Evolutionary conservation across 129 eudicot genomes (phyloP).

Genomic region (Flaveria brownii): DNA sequence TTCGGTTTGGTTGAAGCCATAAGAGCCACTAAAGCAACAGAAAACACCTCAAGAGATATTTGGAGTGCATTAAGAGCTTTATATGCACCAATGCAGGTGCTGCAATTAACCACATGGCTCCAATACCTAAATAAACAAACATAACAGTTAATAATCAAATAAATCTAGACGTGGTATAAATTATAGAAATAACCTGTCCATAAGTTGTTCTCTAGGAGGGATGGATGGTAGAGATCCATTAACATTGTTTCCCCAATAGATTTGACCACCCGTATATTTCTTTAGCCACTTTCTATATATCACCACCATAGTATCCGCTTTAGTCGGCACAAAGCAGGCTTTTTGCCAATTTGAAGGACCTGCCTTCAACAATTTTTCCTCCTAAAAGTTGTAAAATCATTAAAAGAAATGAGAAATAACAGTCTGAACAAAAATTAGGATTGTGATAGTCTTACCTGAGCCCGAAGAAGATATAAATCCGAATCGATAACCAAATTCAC

Average conservation of each 20-base stretch:
- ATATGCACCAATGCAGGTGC: neutral
- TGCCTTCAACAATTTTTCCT: neutral
- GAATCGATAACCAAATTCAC: conserved; percentile 1
- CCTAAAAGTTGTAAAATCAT: neutral
- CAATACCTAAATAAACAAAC: neutral
- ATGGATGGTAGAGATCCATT: neutral
- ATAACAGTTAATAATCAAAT: neutral
- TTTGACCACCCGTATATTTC: neutral
- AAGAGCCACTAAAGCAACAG: neutral
- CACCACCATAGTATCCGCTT: neutral
- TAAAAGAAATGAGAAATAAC: neutral
- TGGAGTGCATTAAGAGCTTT: neutral
- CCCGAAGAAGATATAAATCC: neutral
- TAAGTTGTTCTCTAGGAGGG: neutral
- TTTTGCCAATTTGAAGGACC: conserved; percentile 7
- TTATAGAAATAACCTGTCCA: neutral
- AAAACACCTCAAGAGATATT: neutral
- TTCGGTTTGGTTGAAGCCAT: neutral
- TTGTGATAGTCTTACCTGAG: neutral
- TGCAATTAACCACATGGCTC: neutral
- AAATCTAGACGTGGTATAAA: neutral
- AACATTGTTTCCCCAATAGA: neutral
- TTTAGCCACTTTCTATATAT: neutral
- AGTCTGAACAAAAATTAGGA: neutral
- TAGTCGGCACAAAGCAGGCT: neutral